Conservation (phyloP, 306 rosid species). For the Canavalia ensiformis region DNA sequence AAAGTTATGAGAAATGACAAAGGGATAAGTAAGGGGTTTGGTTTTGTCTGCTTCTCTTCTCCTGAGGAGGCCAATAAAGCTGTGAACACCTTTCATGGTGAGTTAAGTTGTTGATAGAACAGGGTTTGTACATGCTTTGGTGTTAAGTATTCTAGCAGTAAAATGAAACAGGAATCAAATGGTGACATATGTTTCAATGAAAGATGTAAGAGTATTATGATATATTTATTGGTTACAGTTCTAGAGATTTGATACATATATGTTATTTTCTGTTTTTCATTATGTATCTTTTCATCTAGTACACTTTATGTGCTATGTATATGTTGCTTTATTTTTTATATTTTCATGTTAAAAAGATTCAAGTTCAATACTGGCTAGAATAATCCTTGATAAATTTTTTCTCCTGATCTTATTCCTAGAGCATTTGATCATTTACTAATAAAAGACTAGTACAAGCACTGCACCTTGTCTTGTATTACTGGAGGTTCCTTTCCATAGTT, state of each 20-base stretch:
- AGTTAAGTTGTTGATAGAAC: conserved; percentile 29
- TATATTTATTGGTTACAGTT: conserved; percentile 34
- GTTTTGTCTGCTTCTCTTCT: conserved; percentile 88
- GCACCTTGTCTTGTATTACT: not conserved
- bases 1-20: conserved; percentile 81
- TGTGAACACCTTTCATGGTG: conserved; percentile 83
- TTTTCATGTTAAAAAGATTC: conserved; percentile 1
- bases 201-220: not conserved
- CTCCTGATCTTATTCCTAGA: conserved; percentile 22
- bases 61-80: conserved; percentile 92
- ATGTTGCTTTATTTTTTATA: not conserved
- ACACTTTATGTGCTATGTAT: not conserved
- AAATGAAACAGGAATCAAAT: conserved; percentile 40
- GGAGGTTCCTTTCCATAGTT: conserved; percentile 30
- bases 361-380: not conserved
- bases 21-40: conserved; percentile 89
- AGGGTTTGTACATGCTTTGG: conserved; percentile 18
- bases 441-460: conserved; percentile 33
- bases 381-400: conserved; percentile 12
- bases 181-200: conserved; percentile 24
- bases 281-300: conserved; percentile 11
- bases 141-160: not conserved
- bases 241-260: conserved; percentile 9
- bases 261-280: conserved; percentile 13
- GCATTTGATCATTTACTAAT: not conserved